Conservation (phyloP, 1,284 basidiomycete species). For the Thecaphora thlaspeos region DNA sequence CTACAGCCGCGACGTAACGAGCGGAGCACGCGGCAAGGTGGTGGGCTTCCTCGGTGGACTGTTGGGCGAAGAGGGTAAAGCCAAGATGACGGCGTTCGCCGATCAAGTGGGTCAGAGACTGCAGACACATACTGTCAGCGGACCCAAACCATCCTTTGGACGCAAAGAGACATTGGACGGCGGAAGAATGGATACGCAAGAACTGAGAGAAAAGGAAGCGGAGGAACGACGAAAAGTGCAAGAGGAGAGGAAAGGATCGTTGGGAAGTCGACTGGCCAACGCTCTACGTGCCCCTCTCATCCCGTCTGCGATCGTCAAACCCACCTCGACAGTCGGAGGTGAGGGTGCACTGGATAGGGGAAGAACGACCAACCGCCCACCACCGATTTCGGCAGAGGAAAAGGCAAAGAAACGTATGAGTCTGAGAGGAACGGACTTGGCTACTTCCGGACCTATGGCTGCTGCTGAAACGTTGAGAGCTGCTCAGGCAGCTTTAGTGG, state of each 20-base stretch:
- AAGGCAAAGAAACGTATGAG: conserved; percentile 26
- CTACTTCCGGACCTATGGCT: conserved; percentile 36
- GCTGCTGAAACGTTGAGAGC: conserved; percentile 43
- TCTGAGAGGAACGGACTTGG: conserved; percentile 35
- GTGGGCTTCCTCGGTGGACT: conserved; percentile 55
- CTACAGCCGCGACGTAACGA: conserved; percentile 52
- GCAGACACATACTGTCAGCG: conserved; percentile 52
- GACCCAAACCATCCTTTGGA: conserved; percentile 52
- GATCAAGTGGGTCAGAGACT: conserved; percentile 52
- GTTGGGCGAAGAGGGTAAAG: conserved; percentile 54
- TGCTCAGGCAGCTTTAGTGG: conserved; percentile 41
- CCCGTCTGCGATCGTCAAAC: too few relatives aligned
- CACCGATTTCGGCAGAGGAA: neutral
- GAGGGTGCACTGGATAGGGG: conserved; percentile 5
- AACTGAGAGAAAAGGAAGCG: conserved; percentile 38
- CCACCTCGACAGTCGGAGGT: too few relatives aligned
- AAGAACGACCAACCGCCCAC: conserved; percentile 15
- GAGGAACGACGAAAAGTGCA: conserved; percentile 20
- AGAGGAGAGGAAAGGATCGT: conserved; percentile 20
- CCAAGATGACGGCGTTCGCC: conserved; percentile 52
- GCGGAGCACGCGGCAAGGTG: conserved; percentile 49
- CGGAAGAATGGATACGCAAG: conserved; percentile 36
- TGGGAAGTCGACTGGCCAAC: conserved; percentile 39
- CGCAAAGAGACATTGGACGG: conserved; percentile 33
- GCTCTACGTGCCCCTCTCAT: conserved; percentile 28